Evolutionary conservation across 1,284 basidiomycete genomes (phyloP), one percentile per base, ranked within the genome.

Genomic region (Schizopora paradoxa): DNA sequence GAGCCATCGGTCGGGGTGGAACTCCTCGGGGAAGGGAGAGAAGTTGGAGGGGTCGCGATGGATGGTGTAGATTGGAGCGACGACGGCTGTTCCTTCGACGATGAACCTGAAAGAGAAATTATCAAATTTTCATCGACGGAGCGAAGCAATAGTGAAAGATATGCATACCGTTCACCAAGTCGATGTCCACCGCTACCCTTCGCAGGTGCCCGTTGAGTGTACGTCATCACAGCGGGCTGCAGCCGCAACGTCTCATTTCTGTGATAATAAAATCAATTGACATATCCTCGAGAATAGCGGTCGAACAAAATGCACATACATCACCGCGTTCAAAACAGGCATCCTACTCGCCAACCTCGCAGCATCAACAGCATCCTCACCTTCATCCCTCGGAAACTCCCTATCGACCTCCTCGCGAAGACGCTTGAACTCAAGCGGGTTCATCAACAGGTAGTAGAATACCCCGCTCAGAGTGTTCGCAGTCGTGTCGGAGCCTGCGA

Each of bases 31-130:
- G 32, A 55, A 52, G 2, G 66, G 66, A 2, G 58, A 66, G 48
- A 72, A 72, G 55, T 70, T 52, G 7, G 61, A 58, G 11, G 65
- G 58, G 45, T 65, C 60, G 25, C 65, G 61, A 38, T 79, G 77
- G 5, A 77, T 54, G 21, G 66, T 66, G 54, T 76, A 76, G 4
- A 61, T 62, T 26, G 74, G 72, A 27, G 75, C 60, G 47, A 67
- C 70, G 13, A 73, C 63, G 33, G 63, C 67, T 3, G 73, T 77
- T 26, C 70, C 70, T 54, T 73, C 72, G 1, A 73, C 72, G 2
- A 79, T 58, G 49, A 66, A 71, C 37, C 74, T 79, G 18, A 18
- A 14, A 43, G 13, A 13, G 41, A 31, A 29, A 5, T n/a, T 7
- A n/a, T 7, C 8, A 10, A 25, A 19, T 6, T 32, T 19, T 19